Evolutionary conservation across 441 rosid genomes (phyloP).

Genomic region (Biscutella laevigata): DNA sequence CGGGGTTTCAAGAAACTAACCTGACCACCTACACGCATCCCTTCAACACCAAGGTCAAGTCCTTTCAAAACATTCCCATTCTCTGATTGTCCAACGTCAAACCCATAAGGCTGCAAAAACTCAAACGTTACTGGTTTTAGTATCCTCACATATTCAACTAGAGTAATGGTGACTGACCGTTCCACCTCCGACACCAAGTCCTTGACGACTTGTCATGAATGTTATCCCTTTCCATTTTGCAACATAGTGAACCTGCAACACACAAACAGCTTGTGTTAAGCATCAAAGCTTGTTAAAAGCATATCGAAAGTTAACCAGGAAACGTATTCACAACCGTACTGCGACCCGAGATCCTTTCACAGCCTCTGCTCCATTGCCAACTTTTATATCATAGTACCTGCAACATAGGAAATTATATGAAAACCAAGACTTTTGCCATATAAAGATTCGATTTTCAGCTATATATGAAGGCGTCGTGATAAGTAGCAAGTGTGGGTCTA

Average conservation of each 20-base stretch:
- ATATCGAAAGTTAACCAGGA: conserved; percentile 18
- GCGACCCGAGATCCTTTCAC: conserved; percentile 93
- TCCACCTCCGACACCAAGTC: conserved; percentile 90
- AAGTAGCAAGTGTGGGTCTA: too few relatives aligned
- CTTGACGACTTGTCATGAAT: conserved; percentile 93
- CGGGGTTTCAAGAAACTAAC: conserved; percentile 31
- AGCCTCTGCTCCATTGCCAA: conserved; percentile 68
- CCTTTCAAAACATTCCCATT: conserved; percentile 80
- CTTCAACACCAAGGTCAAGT: conserved; percentile 78
- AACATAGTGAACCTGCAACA: conserved; percentile 74
- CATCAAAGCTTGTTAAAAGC: neutral
- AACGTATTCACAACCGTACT: conserved; percentile 73
- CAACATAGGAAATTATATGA: conserved; percentile 8
- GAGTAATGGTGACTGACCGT: conserved; percentile 39
- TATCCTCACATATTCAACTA: neutral
- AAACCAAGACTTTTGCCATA: conserved; percentile 3
- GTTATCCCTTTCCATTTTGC: conserved; percentile 93
- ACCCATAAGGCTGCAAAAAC: conserved; percentile 75
- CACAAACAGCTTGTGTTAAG: neutral
- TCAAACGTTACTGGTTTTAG: neutral
- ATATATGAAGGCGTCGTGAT: too few relatives aligned
- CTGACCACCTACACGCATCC: conserved; percentile 92
- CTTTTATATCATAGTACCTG: conserved; percentile 89
- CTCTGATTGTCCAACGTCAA: conserved; percentile 92
- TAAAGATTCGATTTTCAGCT: neutral